Evolutionary conservation across 352 stramenopile genomes (phyloP), one percentile per base, ranked within the genome.

Genomic region (Globisporangium perplexum): DNA sequence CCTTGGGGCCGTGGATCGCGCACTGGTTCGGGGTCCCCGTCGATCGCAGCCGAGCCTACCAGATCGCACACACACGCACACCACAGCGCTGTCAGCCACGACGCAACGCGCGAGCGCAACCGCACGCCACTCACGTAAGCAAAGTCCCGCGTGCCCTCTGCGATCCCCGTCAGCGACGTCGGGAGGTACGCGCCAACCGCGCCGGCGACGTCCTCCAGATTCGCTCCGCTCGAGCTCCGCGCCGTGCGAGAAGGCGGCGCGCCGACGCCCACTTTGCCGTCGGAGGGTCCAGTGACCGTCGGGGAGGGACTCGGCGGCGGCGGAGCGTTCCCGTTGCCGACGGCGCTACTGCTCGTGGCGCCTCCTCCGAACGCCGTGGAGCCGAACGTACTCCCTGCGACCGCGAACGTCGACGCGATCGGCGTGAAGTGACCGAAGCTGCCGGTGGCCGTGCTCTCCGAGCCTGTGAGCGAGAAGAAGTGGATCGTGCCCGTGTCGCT

Each of bases 401-500:
- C 77, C n/a, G 79, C 81, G 7, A 91, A 50, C n/a, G 79, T 88
- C 10, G 77, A 83, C 8, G 81, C 70, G 41, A 93, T 78, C 12
- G 81, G 80, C 3, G 80, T 78, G 35, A 93, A 90, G 35, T 89
- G 74, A 0, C 74, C 73, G 63, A 93, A 94, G 57, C 79, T 91
- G 14, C 83, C 83, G 7, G 80, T 91, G 2, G 80, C 74, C 5
- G 80, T 83, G 38, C 69, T 92, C 54, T 88, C 79, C 0, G 68
- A 61, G 39, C 80, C 84, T 0, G 77, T 92, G 8, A 95, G 65
- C 35, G 84, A 90, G 66, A 98, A 99, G 53, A 99, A 92, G 58
- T 99, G 96, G 33, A 98, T 83, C 14, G 96, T 99, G 26, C 96
- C 96, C 50, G 97, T 98, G 68, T 99, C 95, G 61, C 86, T 98